A percentile compares a stretch with the other conserved stretches of the same genome.
Conservation (phyloP, 2,329 filamentous ascomycete genomes). For the Pseudogymnoascus sp. region DNA sequence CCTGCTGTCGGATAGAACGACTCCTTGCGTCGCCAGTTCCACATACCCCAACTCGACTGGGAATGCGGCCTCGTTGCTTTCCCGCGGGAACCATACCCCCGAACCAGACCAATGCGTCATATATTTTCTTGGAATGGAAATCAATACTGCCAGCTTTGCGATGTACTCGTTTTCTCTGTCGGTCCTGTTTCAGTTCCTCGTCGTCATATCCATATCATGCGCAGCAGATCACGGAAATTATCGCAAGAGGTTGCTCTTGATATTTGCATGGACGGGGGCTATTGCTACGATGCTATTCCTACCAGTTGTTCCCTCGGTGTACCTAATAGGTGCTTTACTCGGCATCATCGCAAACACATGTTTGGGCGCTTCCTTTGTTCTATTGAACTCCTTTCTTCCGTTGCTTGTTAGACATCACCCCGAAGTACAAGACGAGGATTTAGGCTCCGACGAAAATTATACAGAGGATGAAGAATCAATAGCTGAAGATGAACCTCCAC, state of each 20-base stretch:
- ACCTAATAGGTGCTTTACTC: constrained; percentile 71
- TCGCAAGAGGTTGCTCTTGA: constrained; percentile 77
- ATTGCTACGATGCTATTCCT: constrained; percentile 83
- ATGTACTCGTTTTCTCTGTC: constrained; percentile 98
- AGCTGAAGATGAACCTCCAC: constrained; percentile 6
- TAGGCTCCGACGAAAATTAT: constrained; percentile 9
- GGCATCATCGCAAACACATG: constrained; percentile 89
- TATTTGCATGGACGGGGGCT: constrained; percentile 77
- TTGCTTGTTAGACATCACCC: constrained; percentile 80
- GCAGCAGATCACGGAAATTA: constrained; percentile 91
- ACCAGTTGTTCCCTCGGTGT: constrained; percentile 63
- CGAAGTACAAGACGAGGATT: constrained; percentile 22
- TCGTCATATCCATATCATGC: constrained; percentile 94
- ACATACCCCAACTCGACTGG: constrained; percentile 20
- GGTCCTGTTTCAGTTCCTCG: constrained; percentile 76
- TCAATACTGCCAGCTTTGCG: constrained; percentile 94
- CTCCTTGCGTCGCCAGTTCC: constrained; percentile 62
- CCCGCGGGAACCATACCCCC: neutral
- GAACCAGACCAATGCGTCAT: constrained; percentile 62
- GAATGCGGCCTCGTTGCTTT: constrained; percentile 15
- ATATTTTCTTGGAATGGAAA: constrained; percentile 68
- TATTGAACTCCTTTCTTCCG: constrained; percentile 91
- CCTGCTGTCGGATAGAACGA: constrained; percentile 65
- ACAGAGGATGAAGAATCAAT: constrained; percentile 12
- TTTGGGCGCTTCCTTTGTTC: constrained; percentile 89